Evolutionary conservation across 1,139 yeast genomes (phyloP).

Genomic region (Protomyces inouyei): DNA sequence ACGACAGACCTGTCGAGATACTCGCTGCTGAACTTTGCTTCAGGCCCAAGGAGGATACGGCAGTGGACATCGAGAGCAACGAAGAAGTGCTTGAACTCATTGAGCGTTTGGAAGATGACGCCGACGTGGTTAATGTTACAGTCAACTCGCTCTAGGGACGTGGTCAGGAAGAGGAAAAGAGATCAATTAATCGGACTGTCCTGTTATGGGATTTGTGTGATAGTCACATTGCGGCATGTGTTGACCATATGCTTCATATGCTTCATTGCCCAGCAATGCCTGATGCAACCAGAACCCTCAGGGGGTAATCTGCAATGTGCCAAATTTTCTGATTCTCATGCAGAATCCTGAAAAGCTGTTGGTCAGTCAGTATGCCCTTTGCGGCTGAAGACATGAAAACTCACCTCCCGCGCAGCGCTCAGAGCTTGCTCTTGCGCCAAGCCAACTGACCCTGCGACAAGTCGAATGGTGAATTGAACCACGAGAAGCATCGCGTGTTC

Average conservation of each 20-base stretch:
- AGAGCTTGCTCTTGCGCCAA: not conserved
- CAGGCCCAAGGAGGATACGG: conserved; percentile 38
- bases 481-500: not conserved
- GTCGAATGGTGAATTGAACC: not conserved
- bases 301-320: not conserved
- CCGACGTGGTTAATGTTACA: conserved; percentile 14
- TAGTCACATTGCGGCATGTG: not conserved
- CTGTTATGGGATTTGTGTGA: not conserved
- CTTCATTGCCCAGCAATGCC: not conserved
- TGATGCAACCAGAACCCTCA: not conserved
- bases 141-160: not conserved
- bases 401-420: not conserved
- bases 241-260: not conserved
- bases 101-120: conserved; percentile 14
- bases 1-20: conserved; percentile 53
- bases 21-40: conserved; percentile 48
- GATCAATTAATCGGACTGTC: not conserved
- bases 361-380: not conserved
- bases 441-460: not conserved
- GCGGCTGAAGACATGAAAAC: not conserved
- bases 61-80: not conserved
- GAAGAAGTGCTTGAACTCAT: conserved; percentile 6
- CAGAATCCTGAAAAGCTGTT: not conserved
- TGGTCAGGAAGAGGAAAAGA: not conserved
- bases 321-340: not conserved